Conservation (phyloP, 495 filamentous ascomycete genomes). For the Hypoxylon rickii region DNA sequence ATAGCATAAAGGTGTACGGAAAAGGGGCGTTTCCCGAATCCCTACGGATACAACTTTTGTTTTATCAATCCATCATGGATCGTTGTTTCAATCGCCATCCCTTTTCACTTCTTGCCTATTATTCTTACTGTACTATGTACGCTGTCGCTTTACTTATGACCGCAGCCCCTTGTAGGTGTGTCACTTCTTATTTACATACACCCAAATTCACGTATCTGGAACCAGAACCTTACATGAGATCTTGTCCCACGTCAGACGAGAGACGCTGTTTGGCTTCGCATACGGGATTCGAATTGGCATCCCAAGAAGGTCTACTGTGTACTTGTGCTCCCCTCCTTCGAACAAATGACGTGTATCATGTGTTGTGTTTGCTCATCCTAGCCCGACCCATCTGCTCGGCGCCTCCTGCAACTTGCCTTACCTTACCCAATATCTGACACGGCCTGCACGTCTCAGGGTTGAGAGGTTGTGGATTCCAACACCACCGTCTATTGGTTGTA, state of each 20-base stretch:
- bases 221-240: not conserved
- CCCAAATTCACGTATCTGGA: not conserved
- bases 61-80: no score
- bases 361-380: slow-evolving; percentile 4
- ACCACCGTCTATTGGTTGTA: not conserved
- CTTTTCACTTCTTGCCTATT: no score
- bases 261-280: not conserved
- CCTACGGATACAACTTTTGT: no score
- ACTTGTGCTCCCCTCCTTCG: not conserved
- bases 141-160: no score
- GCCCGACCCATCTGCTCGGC: slow-evolving; percentile 4
- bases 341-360: slow-evolving; percentile 1
- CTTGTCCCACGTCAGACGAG: slow-evolving; percentile 4
- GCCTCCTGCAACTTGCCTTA: not conserved
- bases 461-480: not conserved
- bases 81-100: no score
- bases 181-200: no score
- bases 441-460: no score
- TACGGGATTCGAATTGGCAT: not conserved
- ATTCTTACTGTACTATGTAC: no score
- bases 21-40: no score
- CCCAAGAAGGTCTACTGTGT: not conserved
- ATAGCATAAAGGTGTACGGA: no score
- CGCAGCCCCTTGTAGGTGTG: no score
- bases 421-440: not conserved